Conservation (phyloP, 148 eudicot genomes). For the Rhododendron williamsianum region DNA sequence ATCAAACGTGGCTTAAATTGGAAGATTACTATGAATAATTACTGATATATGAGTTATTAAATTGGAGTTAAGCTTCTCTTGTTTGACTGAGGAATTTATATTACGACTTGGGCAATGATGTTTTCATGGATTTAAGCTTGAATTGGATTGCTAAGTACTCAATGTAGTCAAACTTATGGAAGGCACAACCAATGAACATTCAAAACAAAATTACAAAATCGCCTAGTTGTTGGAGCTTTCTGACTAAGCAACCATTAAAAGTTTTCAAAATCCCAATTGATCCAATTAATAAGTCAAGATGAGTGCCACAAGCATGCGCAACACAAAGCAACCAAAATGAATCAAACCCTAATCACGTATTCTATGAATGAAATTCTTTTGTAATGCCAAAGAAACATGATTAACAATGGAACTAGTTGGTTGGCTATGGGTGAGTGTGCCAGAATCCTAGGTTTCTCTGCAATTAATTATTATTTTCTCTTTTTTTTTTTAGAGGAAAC, state of each 20-base stretch:
- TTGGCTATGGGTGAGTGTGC: neutral
- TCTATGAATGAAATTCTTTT: neutral
- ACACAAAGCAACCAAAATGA: neutral
- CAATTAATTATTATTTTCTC: neutral
- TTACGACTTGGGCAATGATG: neutral
- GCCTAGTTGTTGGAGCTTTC: neutral
- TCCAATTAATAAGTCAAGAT: neutral
- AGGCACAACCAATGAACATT: neutral
- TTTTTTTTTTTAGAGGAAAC: too few species aligned
- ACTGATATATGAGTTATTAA: neutral
- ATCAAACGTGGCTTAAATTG: neutral
- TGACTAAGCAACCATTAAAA: neutral
- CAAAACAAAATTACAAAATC: neutral
- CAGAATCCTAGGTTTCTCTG: too few species aligned
- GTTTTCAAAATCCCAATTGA: neutral
- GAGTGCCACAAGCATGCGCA: constrained; percentile 5
- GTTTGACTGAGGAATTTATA: neutral
- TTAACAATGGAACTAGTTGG: neutral
- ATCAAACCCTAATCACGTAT: neutral
- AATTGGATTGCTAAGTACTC: neutral
- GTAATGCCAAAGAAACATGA: neutral
- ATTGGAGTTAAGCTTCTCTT: neutral
- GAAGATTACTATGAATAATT: neutral
- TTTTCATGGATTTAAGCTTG: neutral
- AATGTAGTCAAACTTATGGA: neutral